Evolutionary conservation across 2,329 filamentous ascomycete species (phyloP), one percentile per base, ranked within the genome.

Genomic region (Trichothecium roseum): DNA sequence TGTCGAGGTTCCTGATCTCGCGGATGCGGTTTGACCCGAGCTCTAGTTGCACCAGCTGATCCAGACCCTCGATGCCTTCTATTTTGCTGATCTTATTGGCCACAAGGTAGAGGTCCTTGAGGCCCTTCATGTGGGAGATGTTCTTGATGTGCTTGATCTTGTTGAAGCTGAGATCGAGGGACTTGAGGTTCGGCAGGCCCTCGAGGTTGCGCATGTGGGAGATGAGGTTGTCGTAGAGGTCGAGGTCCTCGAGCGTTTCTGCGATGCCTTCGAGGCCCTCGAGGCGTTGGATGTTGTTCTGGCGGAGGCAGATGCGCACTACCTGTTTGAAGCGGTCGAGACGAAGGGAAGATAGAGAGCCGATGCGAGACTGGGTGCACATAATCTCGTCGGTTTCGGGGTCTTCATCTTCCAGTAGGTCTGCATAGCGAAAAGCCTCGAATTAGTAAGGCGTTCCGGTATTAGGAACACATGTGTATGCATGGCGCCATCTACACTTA

Each of bases 61-160:
- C 72, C 34, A 96, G 63, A 0, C 76, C 78, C 4, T 87, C 81
- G 8, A 98, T 65, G 12, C 81, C 81, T 52, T 96, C 89, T 49
- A 98, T 95, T 37, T 69, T 78, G 45, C 73, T 72, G 53, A 98
- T 94, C 58, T 91, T 91, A 62, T 98, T 96, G 53, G 94, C 85
- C 34, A 96, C 86, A 48, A 98, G 84, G 57, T 83, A 98, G 3
- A 98, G 56, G 46, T 96, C 86, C 42, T 72, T 81, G 38, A 96
- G 71, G 36, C 86, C 72, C 16, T 65, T 80, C 40, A 98, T 64
- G 49, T 89, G 82, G 39, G 72, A 72, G 45, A 96, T 65, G 50
- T 89, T 78, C 60, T 94, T 94, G 65, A 98, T 94, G 60, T 95
- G 88, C 58, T 94, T 95, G 65, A 98, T 89, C 67, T 96, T 96